phyloP scores from a whole-genome alignment of 2,329 filamentous ascomycete genomes.

The Penicillium glabrum region DNA sequence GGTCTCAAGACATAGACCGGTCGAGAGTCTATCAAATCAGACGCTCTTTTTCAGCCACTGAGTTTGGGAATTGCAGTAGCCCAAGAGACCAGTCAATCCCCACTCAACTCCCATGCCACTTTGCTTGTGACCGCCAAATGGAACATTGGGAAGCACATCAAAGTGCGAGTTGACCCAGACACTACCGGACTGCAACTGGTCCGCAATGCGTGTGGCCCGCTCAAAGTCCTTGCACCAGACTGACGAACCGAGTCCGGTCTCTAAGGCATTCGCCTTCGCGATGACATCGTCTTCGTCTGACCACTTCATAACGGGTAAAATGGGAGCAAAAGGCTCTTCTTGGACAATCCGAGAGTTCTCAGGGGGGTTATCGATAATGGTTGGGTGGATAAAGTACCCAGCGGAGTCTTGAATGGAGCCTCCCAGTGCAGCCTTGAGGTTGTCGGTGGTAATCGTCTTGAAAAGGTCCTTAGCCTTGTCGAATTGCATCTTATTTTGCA shows the following conservation, averaged over 20 bases:
- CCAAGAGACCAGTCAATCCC: slow-evolving; percentile 41
- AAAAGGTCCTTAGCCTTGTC: slow-evolving; percentile 60
- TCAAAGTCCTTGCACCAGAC: slow-evolving; percentile 58
- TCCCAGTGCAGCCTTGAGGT: slow-evolving; percentile 53
- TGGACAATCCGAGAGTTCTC: slow-evolving; percentile 56
- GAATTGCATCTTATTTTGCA: slow-evolving; percentile 67
- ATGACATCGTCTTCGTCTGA: slow-evolving; percentile 61
- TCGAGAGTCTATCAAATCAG: not conserved
- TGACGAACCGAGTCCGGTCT: slow-evolving; percentile 57
- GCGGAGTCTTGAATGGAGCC: slow-evolving; percentile 46
- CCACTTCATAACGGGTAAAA: slow-evolving; percentile 65
- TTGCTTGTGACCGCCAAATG: slow-evolving; percentile 54
- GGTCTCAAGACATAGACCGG: not conserved
- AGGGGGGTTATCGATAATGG: slow-evolving; percentile 59
- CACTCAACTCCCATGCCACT: slow-evolving; percentile 54
- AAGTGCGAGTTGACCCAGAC: slow-evolving; percentile 60
- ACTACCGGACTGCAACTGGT: slow-evolving; percentile 56
- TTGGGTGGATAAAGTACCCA: slow-evolving; percentile 61
- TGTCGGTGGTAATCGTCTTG: slow-evolving; percentile 55
- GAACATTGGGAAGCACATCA: slow-evolving; percentile 29
- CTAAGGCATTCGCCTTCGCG: slow-evolving; percentile 53
- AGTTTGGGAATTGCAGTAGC: slow-evolving; percentile 42
- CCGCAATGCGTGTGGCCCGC: slow-evolving; percentile 53
- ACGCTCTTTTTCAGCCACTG: slow-evolving; percentile 29
- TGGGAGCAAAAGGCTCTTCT: slow-evolving; percentile 65